Evolutionary conservation across 495 filamentous ascomycete genomes (phyloP), one percentile per base, ranked within the genome.

Genomic region (Podospora fimiseda): DNA sequence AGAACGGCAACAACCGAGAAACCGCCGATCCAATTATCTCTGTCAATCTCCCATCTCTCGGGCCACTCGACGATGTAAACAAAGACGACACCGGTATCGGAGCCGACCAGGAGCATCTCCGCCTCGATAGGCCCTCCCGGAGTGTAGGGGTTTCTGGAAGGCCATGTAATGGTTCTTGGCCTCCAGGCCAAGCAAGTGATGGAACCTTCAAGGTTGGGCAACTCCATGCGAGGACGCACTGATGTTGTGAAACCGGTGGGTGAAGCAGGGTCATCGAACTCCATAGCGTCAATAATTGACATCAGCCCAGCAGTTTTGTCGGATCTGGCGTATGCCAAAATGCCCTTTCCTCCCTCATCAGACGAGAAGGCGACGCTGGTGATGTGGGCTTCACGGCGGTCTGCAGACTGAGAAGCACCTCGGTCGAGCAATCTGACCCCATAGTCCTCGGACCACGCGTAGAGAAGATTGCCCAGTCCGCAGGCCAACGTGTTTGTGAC

Each of bases 51-150:
- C 74, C 71, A 78, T 38, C 68, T 40, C 38, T 74, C 70, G 8
- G 89, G 85, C 92, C 92, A 96, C 63, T 96, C 89, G 6, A 98
- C 76, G 7, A 83, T 79, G 67, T 97, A 98, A 57, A 92, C 89
- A 70, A 89, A 95, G 2, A 98, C 68, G 48, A 80, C 80, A 1
- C 93, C 93, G n/a, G 76, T 60, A 58, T 97, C 90, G 54, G 97
- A 91, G 2, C 94, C 90, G 14, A 93, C 86, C 2, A 92, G 75
- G 36, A 98, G 80, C 52, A 95, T 89, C 65, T 98, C 91, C 0
- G 76, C 83, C 42, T 74, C 1, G 81, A 76, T 0, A 64, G 53
- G 49, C 48, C 58, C 16, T n/a, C n/a, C 64, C 68, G n/a, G 65
- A 56, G n/a, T 64, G 61, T 5, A 55, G 39, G 3, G 49, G 60